phyloP scores from a whole-genome alignment of 2,329 filamentous ascomycete species.

The Ophiocordyceps robertsii region DNA sequence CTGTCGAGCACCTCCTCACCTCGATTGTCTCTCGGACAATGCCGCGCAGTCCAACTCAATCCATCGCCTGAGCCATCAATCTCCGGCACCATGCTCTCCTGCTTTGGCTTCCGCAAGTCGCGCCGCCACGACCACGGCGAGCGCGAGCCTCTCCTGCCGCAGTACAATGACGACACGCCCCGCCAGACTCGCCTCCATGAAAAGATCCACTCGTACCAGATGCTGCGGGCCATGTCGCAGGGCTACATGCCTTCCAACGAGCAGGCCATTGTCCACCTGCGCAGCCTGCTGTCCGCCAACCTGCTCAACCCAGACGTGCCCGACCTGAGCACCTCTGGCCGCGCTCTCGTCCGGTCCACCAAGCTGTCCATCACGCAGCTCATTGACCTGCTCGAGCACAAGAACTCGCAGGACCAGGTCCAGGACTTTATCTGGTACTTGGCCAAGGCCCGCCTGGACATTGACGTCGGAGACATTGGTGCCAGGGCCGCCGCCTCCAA shows the following conservation, averaged over 20 bases:
- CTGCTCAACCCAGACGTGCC: constrained; percentile 57
- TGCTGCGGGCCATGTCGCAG: constrained; percentile 66
- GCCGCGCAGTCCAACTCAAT: neutral
- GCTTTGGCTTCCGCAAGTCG: constrained; percentile 44
- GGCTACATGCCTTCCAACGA: constrained; percentile 91
- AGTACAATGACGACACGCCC: constrained; percentile 68
- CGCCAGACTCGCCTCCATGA: constrained; percentile 68
- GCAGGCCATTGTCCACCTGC: constrained; percentile 66
- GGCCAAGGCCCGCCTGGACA: constrained; percentile 50
- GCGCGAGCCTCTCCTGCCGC: constrained; percentile 66
- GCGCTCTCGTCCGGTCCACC: constrained; percentile 55
- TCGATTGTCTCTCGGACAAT: neutral
- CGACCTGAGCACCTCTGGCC: constrained; percentile 66
- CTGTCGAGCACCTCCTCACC: neutral
- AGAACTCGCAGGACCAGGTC: constrained; percentile 73
- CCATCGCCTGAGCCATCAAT: neutral
- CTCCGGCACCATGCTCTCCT: constrained; percentile 38
- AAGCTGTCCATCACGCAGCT: constrained; percentile 67
- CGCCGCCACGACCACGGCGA: constrained; percentile 36
- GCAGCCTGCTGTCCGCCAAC: constrained; percentile 65
- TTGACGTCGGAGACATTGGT: constrained; percentile 16
- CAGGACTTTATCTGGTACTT: constrained; percentile 88
- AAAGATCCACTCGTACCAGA: constrained; percentile 89
- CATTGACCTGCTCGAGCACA: constrained; percentile 68
- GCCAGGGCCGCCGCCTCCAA: constrained; percentile 14